Percentiles rank a stretch among this genome's conserved stretches.
Conservation (phyloP, 2,329 filamentous ascomycete genomes). For the Trichoderma hamatum region DNA sequence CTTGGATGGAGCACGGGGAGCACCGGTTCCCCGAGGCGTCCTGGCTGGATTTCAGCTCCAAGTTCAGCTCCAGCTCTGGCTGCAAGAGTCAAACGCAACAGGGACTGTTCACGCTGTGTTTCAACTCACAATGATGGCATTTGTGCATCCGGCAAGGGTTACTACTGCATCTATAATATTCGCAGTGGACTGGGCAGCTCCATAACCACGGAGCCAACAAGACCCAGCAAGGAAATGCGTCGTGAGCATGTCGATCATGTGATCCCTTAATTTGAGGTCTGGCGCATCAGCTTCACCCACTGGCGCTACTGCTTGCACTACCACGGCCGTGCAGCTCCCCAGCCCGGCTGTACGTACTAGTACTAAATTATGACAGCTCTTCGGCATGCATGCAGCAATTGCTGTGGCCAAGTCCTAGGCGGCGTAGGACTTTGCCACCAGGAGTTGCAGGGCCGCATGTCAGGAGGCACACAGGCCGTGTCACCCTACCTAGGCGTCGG, state of each 20-base stretch:
- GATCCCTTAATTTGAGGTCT: slow-evolving; percentile 14
- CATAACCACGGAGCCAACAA: neutral
- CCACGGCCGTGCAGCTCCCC: neutral
- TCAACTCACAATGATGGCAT: neutral
- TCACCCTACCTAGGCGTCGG: slow-evolving; percentile 24
- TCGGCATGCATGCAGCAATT: neutral
- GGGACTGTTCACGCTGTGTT: neutral
- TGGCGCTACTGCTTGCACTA: neutral
- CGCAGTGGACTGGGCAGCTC: neutral
- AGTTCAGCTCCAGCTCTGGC: neutral
- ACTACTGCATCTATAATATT: neutral
- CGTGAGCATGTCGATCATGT: slow-evolving; percentile 15
- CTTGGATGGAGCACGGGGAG: neutral
- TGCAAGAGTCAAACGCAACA: neutral
- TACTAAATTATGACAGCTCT: slow-evolving; percentile 19
- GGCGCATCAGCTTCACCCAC: neutral
- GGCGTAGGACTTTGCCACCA: slow-evolving; percentile 26
- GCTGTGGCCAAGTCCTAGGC: slow-evolving; percentile 21
- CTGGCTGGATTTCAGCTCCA: neutral
- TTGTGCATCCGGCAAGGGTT: neutral
- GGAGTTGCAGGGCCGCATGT: slow-evolving; percentile 19
- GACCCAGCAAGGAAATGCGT: slow-evolving; percentile 6
- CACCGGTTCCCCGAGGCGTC: neutral
- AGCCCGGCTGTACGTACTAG: neutral
- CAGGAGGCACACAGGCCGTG: slow-evolving; percentile 27